These are phyloP conservation scores for Stenocarpella maydis DNA, from an alignment of 2,329 filamentous ascomycete species.

Conservation along the genomic window DNA sequence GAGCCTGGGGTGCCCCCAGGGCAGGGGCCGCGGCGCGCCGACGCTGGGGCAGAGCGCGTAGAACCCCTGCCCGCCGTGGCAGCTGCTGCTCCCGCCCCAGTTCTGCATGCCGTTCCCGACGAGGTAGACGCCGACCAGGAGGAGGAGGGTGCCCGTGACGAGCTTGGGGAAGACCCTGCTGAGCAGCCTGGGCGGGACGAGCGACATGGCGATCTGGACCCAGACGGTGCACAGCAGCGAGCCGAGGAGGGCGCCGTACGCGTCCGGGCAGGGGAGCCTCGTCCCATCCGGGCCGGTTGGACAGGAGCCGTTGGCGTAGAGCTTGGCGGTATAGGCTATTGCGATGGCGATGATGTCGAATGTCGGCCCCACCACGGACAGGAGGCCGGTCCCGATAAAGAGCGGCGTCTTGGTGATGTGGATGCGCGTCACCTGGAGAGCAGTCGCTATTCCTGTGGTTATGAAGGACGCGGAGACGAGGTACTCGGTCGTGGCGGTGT, in stretches of 20 bases:
- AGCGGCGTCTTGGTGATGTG: slow-evolving; percentile 70
- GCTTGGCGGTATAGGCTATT: slow-evolving; percentile 66
- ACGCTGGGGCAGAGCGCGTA: slow-evolving; percentile 65
- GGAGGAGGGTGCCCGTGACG: slow-evolving; percentile 72
- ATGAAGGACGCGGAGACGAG: slow-evolving; percentile 75
- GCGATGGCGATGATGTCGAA: slow-evolving; percentile 74
- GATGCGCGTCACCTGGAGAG: slow-evolving; percentile 72
- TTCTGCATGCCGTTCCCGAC: slow-evolving; percentile 70
- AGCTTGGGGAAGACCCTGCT: slow-evolving; percentile 73
- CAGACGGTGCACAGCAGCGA: slow-evolving; percentile 57
- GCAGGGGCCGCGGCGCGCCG: slow-evolving; percentile 66
- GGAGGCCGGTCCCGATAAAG: slow-evolving; percentile 69
- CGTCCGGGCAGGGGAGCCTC: slow-evolving; percentile 68
- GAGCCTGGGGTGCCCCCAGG: slow-evolving; percentile 68
- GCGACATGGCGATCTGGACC: slow-evolving; percentile 71
- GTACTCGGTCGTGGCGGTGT: slow-evolving; percentile 63
- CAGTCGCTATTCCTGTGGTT: slow-evolving; percentile 70
- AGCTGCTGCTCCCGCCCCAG: slow-evolving; percentile 72
- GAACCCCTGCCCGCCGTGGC: slow-evolving; percentile 55
- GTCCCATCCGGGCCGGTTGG: slow-evolving; percentile 63
- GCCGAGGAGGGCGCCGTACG: slow-evolving; percentile 71
- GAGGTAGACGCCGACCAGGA: slow-evolving; percentile 72
- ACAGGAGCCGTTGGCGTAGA: slow-evolving; percentile 71
- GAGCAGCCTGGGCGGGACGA: slow-evolving; percentile 66
- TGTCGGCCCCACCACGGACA: slow-evolving; percentile 73